Percentiles rank a stretch among this genome's conserved stretches.
Conservation (phyloP, 768 basidiomycete genomes). For the Mycena belliarum region DNA sequence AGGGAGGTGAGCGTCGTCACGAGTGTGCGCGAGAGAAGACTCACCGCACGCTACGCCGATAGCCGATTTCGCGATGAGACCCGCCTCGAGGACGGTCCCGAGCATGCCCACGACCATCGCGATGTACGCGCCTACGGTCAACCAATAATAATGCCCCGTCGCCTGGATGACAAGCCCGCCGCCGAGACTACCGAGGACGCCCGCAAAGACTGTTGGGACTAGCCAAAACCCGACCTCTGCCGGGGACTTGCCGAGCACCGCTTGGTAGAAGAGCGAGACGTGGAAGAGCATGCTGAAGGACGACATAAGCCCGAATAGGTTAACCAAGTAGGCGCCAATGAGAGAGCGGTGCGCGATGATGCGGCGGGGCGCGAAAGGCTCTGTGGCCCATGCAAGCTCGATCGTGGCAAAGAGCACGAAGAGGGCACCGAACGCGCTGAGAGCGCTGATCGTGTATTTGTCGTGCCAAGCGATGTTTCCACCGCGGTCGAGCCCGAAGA, state of each 20-base stretch:
- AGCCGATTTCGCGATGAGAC: slow-evolving; percentile 36
- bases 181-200: slow-evolving; percentile 48
- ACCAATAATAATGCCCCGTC: slow-evolving; percentile 56
- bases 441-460: slow-evolving; percentile 35
- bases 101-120: slow-evolving; percentile 40
- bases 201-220: slow-evolving; percentile 47
- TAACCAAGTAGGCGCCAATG: slow-evolving; percentile 56
- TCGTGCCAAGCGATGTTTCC: slow-evolving; percentile 52
- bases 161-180: slow-evolving; percentile 58
- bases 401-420: slow-evolving; percentile 43
- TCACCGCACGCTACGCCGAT: slow-evolving; percentile 44
- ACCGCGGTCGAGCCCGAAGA: slow-evolving; percentile 58
- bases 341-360: slow-evolving; percentile 53
- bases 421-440: slow-evolving; percentile 35
- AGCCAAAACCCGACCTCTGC: slow-evolving; percentile 54
- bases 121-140: slow-evolving; percentile 47
- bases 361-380: slow-evolving; percentile 59
- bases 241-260: slow-evolving; percentile 49
- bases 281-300: slow-evolving; percentile 51
- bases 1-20: not conserved
- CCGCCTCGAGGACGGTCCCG: slow-evolving; percentile 40
- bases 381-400: slow-evolving; percentile 52
- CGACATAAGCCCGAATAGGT: slow-evolving; percentile 55
- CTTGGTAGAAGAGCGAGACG: slow-evolving; percentile 59
- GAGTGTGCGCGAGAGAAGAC: not conserved